Base-by-base conservation (phyloP, 331 rosid genomes). In the Cydonia oblonga region DNA sequence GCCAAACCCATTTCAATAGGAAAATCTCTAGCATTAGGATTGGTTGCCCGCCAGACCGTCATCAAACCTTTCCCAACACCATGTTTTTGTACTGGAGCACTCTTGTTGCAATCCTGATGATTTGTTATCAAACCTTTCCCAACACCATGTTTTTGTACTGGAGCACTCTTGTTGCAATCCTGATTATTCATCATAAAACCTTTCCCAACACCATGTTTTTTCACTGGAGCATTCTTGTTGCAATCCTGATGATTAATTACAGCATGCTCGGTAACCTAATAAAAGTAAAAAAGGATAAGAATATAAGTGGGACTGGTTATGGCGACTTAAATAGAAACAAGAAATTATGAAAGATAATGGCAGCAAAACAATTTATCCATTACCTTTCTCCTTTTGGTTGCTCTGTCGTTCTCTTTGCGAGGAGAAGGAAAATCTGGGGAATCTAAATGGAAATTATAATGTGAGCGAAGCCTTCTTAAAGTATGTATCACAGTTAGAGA, bases 301-400 rank as follows among this genome's bases (percentile, higher is more conserved):
- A 42, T 30, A 61, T 30, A 25, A 9, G 70, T 74, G 57, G 38
- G 20, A 20, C 9, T 3, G 18, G 46, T 35, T 51, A 6, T 19
- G 24, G n/a, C n/a, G 28, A 49, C 70, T 40, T 51, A 26, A 64
- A 64, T 52, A 56, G 61, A 71, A 64, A 16, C 49, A 44, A 81
- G 52, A 66, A 66, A 64, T 53, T 59, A 73, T 38, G 13, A 6
- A 64, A 44, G 32, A 51, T 57, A 71, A 46, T 15, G 64, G 16
- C 49, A 24, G 51, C 64, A 38, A 28, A 60, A 20, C 23, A 11
- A n/a, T 1, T 19, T 44, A 63, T 57, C 68, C 66, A 61, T 56
- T 81, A 93, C 97, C 96, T 85, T 89, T 65, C 85, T 86, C 87
- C 85, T 80, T 81, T 87, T 87, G 64, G 74, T 25, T 57, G 80